These are phyloP conservation scores for Postia placenta DNA, from an alignment of 768 basidiomycete genomes.

Conservation along the genomic window DNA sequence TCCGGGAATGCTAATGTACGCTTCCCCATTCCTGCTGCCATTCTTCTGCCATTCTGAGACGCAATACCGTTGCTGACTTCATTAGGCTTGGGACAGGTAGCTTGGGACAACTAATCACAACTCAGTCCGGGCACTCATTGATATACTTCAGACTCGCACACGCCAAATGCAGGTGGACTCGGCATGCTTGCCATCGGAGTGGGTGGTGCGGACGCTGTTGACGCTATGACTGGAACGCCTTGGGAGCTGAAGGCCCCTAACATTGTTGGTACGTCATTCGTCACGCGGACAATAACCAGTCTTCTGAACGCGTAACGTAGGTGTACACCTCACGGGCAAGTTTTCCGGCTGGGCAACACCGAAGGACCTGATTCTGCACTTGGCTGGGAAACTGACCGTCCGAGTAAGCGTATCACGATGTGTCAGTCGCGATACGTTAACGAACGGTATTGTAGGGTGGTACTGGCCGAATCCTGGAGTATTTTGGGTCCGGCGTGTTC, in stretches of 20 bases:
- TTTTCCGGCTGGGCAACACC: conserved; percentile 90
- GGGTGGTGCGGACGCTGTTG: conserved; percentile 98
- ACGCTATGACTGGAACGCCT: conserved; percentile 95
- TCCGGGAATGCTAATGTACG: conserved; percentile 87
- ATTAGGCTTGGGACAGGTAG: conserved; percentile 76
- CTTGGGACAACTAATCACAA: not conserved
- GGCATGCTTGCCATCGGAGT: conserved; percentile 97
- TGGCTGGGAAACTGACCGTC: conserved; percentile 93
- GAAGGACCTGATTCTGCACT: conserved; percentile 92
- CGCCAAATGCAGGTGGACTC: conserved; percentile 95
- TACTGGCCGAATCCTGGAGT: conserved; percentile 93
- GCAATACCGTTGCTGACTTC: not conserved
- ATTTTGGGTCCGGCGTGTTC: conserved; percentile 90
- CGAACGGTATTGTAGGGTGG: conserved; percentile 78
- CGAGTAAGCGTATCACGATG: conserved; percentile 47
- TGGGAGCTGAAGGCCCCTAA: conserved; percentile 96
- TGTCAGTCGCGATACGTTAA: not conserved
- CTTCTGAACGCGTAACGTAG: conserved; percentile 39
- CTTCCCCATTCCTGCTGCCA: conserved; percentile 12
- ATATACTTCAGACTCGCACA: conserved; percentile 73
- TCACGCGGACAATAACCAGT: not conserved
- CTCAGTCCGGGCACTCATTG: not conserved
- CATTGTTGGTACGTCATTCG: conserved; percentile 54
- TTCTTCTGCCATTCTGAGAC: conserved; percentile 5
- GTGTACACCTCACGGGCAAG: conserved; percentile 83